phyloP scores from a whole-genome alignment of 148 eudicot genomes.

The Persicaria tinctoria region DNA sequence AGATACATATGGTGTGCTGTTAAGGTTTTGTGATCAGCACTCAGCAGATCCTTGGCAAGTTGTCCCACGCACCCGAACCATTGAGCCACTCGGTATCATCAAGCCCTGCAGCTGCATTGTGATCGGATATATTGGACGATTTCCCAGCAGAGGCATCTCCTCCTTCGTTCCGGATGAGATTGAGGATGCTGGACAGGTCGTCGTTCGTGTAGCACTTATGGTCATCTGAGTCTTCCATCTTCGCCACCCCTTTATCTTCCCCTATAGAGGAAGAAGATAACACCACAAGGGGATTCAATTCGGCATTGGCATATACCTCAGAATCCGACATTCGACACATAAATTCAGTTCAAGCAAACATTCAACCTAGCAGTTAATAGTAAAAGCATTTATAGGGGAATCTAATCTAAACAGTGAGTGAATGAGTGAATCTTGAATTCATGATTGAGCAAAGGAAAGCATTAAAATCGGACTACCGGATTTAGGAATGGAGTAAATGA shows the following conservation, averaged over 20 bases:
- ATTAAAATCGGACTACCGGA: background rate
- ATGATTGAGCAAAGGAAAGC: background rate
- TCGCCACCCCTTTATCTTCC: slow-evolving; percentile 18
- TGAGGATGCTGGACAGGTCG: slow-evolving; percentile 59
- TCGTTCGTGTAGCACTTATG: slow-evolving; percentile 35
- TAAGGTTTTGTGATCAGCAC: background rate
- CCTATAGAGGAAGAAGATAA: background rate
- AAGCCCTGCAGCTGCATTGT: slow-evolving; percentile 13
- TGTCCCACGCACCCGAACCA: slow-evolving; percentile 34
- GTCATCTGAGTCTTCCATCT: slow-evolving; percentile 30
- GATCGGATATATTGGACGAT: slow-evolving; percentile 22
- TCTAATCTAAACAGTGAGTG: background rate
- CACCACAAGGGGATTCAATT: no score
- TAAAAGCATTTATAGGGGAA: background rate
- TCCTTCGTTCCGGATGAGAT: slow-evolving; percentile 55
- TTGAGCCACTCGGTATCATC: slow-evolving; percentile 19
- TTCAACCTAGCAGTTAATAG: background rate
- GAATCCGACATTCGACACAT: no score
- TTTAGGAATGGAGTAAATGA: background rate
- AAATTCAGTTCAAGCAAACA: background rate
- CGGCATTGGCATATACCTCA: no score
- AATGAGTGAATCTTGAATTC: background rate
- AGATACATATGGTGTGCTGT: background rate
- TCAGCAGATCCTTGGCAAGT: slow-evolving; percentile 49
- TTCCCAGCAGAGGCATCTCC: slow-evolving; percentile 26